phyloP scores from a whole-genome alignment of 73 alveolate genomes.

The Symbiodinium pilosum region DNA sequence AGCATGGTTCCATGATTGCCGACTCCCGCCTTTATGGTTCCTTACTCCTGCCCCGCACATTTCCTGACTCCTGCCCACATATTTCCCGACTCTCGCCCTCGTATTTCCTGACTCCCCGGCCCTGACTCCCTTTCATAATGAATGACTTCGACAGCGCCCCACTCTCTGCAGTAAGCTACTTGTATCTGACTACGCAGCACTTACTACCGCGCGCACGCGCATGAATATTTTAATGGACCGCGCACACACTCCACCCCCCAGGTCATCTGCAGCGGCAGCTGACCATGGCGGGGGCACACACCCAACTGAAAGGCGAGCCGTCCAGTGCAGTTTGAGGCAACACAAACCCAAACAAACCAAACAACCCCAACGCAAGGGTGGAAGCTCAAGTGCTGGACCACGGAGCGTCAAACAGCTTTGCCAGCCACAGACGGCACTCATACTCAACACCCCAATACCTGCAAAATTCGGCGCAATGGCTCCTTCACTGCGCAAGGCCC shows the following conservation, averaged over 20 bases:
- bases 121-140: too few species aligned
- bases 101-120: too few species aligned
- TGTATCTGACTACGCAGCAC: too few species aligned
- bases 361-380: not conserved
- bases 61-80: too few species aligned
- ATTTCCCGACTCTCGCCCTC: too few species aligned
- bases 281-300: not conserved
- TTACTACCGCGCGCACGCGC: too few species aligned
- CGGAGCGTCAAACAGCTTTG: not conserved
- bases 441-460: not conserved
- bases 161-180: too few species aligned
- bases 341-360: not conserved
- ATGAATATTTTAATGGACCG: not conserved
- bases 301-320: not conserved
- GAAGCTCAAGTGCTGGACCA: constrained; percentile 1
- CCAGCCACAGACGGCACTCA: not conserved
- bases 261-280: not conserved
- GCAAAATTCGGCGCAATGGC: constrained; percentile 9
- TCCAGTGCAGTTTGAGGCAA: not conserved
- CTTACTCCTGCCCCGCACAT: too few species aligned
- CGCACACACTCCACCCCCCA: not conserved
- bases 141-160: too few species aligned
- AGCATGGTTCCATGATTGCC: too few species aligned
- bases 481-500: not conserved
- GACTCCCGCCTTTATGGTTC: too few species aligned